Base-by-base conservation (phyloP, 1,284 basidiomycete species). In the Microbotryum scabiosae region DNA sequence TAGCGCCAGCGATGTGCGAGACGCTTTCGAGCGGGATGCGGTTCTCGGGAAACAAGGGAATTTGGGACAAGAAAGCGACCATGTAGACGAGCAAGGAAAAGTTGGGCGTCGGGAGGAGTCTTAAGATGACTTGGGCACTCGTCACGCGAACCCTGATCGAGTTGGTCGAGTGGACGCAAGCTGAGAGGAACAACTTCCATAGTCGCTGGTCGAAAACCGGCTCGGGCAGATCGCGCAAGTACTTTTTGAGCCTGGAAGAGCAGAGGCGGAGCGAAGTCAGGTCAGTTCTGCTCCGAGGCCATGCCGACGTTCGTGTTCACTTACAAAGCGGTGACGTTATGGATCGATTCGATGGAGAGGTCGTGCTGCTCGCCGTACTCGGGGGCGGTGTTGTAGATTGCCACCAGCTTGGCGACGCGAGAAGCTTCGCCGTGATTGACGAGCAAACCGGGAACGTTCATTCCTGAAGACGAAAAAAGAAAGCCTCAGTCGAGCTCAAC, bases 51-150 rank as follows among this genome's bases (percentile, higher is more conserved):
- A 73, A 74, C 3, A 75, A 69, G 12, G 75, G 75, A 6, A 76
- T 63, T 59, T 76, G 74, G 25, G 72, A 74, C 36, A 86, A 82
- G 71, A 86, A 85, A 0, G 80, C 80, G 62, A 83, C 77, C 25
- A 86, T 77, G 70, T 86, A 86, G 23, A 81, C 76, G 50, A 87
- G 74, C 1, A 86, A 74, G 18, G 80, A 80, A 66, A 84, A 79
- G 49, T 81, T 77, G 9, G 80, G 74, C 0, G 79, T 77, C 0
- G 85, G 83, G 5, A 86, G 78, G 36, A 87, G 78, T 5, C 81
- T 81, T 20, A 87, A 77, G 41, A 86, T 72, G 54, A 81, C 75
- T 64, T 81, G 82, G 1, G 82, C 81, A 49, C 78, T 73, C 2
- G 69, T 63, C 54, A 75, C 70, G 14, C 70, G 65, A 8, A 60